Evolutionary conservation across 495 filamentous ascomycete genomes (phyloP), one percentile per base, ranked within the genome.

Genomic region (Penicillium salamii): DNA sequence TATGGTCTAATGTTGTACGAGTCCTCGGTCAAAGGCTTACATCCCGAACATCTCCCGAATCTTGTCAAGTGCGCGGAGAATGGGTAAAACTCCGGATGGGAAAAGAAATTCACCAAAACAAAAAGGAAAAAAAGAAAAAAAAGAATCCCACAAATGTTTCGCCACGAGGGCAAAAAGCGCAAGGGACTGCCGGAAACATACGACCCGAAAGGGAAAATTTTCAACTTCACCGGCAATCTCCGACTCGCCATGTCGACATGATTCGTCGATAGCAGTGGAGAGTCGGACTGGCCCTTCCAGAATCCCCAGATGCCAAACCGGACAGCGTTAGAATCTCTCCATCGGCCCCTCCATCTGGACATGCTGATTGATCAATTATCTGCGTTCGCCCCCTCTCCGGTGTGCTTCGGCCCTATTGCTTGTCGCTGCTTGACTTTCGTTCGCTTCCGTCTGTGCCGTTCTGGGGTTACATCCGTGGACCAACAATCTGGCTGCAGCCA

Each of bases 381-480:
- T 12, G 7, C 29, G 12, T 19, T 29, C 20, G 12, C 24, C 36
- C 45, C 19, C 45, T 32, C 23, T 37, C 11, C 18, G 36, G 29
- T 17, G 24, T 31, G 21, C 50, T 52, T 40, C 20, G 50, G 29
- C 29, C 42, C 14, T 17, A 13, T 42, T 39, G 13, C 61, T 58
- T 58, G 51, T 45, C 52, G 39, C 50, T 54, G 5, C 19, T 54
- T 40, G 58, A 41, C 38, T 52, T n/a, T 52, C 53, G 52, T 52
- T 55, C 43, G 43, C 48, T 56, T 53, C 43, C 54, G 51, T 52
- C 31, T 28, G 24, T 29, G 42, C 51, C 45, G 33, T 40, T 52
- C 51, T 58, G 62, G 58, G 68, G 66, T 71, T 69, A 67, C 68
- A 66, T 66, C 46, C 59, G 57, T 53, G 52, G 54, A 39, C 40